Evolutionary conservation across 805 yeast genomes (phyloP).

Genomic region (Wickerhamomyces canadensis): DNA sequence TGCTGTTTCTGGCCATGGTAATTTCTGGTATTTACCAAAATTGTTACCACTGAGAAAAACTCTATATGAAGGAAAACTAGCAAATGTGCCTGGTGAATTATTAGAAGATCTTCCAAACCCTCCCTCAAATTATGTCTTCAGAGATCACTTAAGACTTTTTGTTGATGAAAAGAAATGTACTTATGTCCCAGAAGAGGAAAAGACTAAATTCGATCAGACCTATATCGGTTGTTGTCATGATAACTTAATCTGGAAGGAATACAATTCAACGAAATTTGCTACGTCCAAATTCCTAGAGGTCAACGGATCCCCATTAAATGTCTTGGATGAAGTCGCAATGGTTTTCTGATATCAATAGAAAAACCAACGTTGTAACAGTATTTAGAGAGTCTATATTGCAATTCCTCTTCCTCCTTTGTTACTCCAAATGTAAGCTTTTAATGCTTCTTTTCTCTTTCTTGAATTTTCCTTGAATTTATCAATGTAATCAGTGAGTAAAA

Average conservation of each 20-base stretch:
- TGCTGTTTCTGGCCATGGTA: constrained; percentile 33
- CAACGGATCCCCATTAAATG: constrained; percentile 15
- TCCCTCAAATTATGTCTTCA: constrained; percentile 26
- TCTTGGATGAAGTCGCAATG: constrained; percentile 18
- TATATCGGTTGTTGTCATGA: constrained; percentile 40
- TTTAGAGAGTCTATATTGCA: constrained; percentile 28
- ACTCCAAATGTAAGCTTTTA: constrained; percentile 31
- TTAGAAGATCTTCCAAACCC: constrained; percentile 33
- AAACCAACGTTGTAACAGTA: too few species aligned
- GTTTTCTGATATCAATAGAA: constrained; percentile 4
- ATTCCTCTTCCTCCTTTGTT: constrained; percentile 32
- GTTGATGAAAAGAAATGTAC: constrained; percentile 32
- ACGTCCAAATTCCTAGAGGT: constrained; percentile 15
- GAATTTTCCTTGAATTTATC: constrained; percentile 17
- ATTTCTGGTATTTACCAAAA: constrained; percentile 44
- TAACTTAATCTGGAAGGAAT: constrained; percentile 32
- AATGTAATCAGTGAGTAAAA: constrained; percentile 15
- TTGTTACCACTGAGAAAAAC: constrained; percentile 50
- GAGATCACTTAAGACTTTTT: constrained; percentile 33
- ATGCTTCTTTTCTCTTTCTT: constrained; percentile 23
- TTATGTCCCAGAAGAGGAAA: constrained; percentile 37
- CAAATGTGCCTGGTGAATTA: constrained; percentile 38
- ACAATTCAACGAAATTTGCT: constrained; percentile 28
- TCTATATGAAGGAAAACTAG: constrained; percentile 50
- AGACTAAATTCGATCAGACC: constrained; percentile 27